Base-by-base conservation (phyloP, 345 rosid species). In the Eucalyptus sp. region DNA sequence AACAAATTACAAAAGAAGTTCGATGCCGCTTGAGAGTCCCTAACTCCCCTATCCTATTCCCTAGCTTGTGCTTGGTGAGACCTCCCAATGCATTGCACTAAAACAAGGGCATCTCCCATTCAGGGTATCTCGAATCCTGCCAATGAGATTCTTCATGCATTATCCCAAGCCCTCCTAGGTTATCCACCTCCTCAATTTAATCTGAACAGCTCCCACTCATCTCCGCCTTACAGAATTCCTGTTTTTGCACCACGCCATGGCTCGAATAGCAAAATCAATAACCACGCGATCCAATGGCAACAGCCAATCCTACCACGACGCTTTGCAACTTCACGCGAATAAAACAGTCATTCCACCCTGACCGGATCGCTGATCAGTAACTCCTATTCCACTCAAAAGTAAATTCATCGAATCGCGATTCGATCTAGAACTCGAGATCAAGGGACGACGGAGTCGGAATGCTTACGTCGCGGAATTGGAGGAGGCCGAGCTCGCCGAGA, bases 381-480 rank as follows among this genome's bases (percentile, higher is more conserved):
- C 84, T 41, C 84, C 84, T 76, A 41, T 10, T 41, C 84, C 84
- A 41, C 9, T 20, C 24, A 4, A 76, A 41, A 11, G 84, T 10
- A 41, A 25, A 76, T 76, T 76, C 84, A 41, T 76, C 48, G 83
- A 76, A 76, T 76, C 48, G 48, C 84, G 44, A 37, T 41, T 76
- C 84, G 48, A 76, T 76, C 84, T 43, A 41, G 48, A 13, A 41
- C 84, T 20, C 48, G 48, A 76, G 48, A 76, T 76, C 84, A 1
- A 76, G 84, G 84, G 24, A 41, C 48, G 84, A 10, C 46, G 48
- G 84, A 6, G 84, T 76, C 15, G 48, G 84, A 22, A 76, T 22
- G 48, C 93, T 90, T 68, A 93, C 94, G 86, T 93, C 95, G 33
- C 91, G 92, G 91, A 93, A 92, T 80, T 93, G 95, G 83, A 93